Percentiles rank a stretch among this genome's conserved stretches.
phyloP scores from a whole-genome alignment of 768 basidiomycete species.

The Rhodotorula diobovata region DNA sequence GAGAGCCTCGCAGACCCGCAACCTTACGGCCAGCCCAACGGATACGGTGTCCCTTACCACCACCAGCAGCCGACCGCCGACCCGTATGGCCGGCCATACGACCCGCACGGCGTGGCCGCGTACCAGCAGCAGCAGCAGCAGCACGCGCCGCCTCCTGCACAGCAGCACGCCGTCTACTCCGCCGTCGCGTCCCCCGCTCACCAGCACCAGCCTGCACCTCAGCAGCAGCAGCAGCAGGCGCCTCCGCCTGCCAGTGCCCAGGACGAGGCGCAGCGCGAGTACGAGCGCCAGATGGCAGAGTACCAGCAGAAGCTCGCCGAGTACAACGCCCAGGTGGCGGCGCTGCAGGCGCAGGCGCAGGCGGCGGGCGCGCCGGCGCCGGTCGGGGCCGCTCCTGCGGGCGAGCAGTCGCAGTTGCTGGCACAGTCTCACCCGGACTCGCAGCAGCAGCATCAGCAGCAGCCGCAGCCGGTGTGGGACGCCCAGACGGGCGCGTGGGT shows the following conservation, averaged over 20 bases:
- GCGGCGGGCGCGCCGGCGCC: too few relatives aligned
- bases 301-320: slow-evolving; percentile 25
- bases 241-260: slow-evolving; percentile 20
- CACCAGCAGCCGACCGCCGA: slow-evolving; percentile 45
- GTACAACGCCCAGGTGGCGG: slow-evolving; percentile 18
- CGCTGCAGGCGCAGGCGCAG: slow-evolving; percentile 7
- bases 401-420: neutral
- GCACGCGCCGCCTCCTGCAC: neutral
- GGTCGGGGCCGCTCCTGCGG: neutral
- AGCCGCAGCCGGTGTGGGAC: slow-evolving; percentile 5
- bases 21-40: slow-evolving; percentile 30
- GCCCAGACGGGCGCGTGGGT: neutral
- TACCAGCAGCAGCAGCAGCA: neutral
- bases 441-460: neutral
- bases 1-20: neutral
- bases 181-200: neutral
- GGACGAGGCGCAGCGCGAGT: slow-evolving; percentile 28
- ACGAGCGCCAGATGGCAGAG: slow-evolving; percentile 25
- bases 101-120: slow-evolving; percentile 6
- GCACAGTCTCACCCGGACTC: neutral
- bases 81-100: neutral
- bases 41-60: slow-evolving; percentile 47
- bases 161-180: too few relatives aligned
- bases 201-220: slow-evolving; percentile 36
- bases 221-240: slow-evolving; percentile 44